Conservation (phyloP, 2,329 filamentous ascomycete species). For the Stemphylium lycopersici region DNA sequence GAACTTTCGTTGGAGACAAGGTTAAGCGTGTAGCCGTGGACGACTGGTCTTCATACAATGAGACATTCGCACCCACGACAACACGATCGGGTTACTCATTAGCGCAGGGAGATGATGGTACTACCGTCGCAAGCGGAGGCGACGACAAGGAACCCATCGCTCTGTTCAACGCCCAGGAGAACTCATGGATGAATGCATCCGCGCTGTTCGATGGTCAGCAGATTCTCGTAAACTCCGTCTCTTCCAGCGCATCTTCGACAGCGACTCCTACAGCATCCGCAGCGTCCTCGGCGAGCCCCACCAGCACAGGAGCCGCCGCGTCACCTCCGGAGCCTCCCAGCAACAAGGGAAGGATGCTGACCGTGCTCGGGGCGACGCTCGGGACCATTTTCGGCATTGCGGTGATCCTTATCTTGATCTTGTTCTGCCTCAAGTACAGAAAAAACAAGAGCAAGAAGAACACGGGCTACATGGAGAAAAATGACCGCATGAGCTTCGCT, state of each 20-base stretch:
- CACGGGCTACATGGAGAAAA: slow-evolving; percentile 55
- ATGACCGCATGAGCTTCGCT: slow-evolving; percentile 56
- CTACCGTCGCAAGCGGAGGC: slow-evolving; percentile 81
- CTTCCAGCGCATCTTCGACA: slow-evolving; percentile 46
- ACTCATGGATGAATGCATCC: slow-evolving; percentile 78
- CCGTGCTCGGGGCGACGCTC: slow-evolving; percentile 80
- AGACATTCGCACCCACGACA: slow-evolving; percentile 69
- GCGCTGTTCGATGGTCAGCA: slow-evolving; percentile 62
- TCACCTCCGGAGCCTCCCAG: slow-evolving; percentile 36
- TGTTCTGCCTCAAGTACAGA: slow-evolving; percentile 70
- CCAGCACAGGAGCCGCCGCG: slow-evolving; percentile 45
- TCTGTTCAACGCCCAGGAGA: slow-evolving; percentile 77
- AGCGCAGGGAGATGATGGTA: slow-evolving; percentile 68
- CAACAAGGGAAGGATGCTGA: slow-evolving; percentile 56
- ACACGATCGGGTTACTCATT: slow-evolving; percentile 73
- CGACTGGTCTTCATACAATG: slow-evolving; percentile 81
- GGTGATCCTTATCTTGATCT: slow-evolving; percentile 70
- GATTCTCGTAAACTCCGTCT: slow-evolving; percentile 31
- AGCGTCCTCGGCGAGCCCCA: slow-evolving; percentile 32
- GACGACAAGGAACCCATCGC: slow-evolving; percentile 66
- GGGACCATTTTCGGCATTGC: slow-evolving; percentile 80
- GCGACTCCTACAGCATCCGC: slow-evolving; percentile 25
- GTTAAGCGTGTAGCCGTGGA: slow-evolving; percentile 62
- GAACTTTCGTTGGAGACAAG: slow-evolving; percentile 55
- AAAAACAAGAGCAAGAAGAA: slow-evolving; percentile 63